A percentile compares a stretch with the other conserved stretches of the same genome.
Evolutionary conservation across 768 basidiomycete species (phyloP).

Genomic region (Xanthoconium purpureum): DNA sequence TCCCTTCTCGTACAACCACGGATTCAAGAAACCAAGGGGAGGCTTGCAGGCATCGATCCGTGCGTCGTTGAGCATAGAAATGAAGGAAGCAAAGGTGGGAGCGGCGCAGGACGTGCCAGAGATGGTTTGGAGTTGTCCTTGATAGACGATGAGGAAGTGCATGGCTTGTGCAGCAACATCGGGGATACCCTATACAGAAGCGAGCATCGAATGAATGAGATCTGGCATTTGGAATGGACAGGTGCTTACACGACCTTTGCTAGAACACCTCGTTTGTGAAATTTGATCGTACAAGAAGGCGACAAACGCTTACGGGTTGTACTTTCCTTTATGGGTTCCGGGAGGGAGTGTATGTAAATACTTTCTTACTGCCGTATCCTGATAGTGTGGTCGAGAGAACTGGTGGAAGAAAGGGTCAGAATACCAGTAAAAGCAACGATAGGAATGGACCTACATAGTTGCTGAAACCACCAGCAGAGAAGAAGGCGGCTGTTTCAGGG

Average conservation of each 20-base stretch:
- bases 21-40: slow-evolving; percentile 67
- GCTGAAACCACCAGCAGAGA: slow-evolving; percentile 77
- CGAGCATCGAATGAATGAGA: not conserved
- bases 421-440: not conserved
- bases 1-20: slow-evolving; percentile 47
- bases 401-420: slow-evolving; percentile 17
- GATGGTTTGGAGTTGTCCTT: slow-evolving; percentile 38
- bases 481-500: slow-evolving; percentile 57
- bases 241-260: slow-evolving; percentile 52
- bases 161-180: slow-evolving; percentile 63
- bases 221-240: too few species aligned
- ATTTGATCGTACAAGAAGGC: not conserved
- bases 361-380: slow-evolving; percentile 40
- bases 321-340: slow-evolving; percentile 55
- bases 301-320: slow-evolving; percentile 45
- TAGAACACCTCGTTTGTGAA: slow-evolving; percentile 13
- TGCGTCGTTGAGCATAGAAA: slow-evolving; percentile 65
- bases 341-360: slow-evolving; percentile 47
- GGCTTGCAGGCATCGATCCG: slow-evolving; percentile 41
- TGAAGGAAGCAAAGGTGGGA: slow-evolving; percentile 61
- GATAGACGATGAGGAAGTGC: slow-evolving; percentile 46
- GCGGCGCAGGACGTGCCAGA: slow-evolving; percentile 65
- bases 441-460: slow-evolving; percentile 44
- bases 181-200: slow-evolving; percentile 44
- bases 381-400: slow-evolving; percentile 56